Base-by-base conservation (phyloP, 495 filamentous ascomycete genomes). In the Recurvomyces mirabilis region DNA sequence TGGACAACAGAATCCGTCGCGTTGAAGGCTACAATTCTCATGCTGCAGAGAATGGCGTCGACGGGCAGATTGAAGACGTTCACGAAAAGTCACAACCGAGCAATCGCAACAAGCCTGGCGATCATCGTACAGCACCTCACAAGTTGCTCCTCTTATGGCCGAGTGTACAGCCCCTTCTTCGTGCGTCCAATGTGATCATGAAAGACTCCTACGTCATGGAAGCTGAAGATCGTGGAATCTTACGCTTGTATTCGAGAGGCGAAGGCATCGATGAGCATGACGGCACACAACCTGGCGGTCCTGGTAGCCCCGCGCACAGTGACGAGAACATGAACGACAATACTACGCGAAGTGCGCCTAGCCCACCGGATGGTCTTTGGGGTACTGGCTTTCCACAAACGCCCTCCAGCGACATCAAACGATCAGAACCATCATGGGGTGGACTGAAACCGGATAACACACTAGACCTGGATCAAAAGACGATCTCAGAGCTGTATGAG, bases 61-160 rank as follows among this genome's bases (percentile, higher is more conserved):
- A n/a, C n/a, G n/a, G n/a, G n/a, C n/a, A n/a, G n/a, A n/a, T n/a
- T n/a, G n/a, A n/a, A n/a, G n/a, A n/a, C n/a, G n/a, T n/a, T n/a
- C n/a, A n/a, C n/a, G n/a, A n/a, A n/a, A n/a, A n/a, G n/a, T n/a
- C n/a, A n/a, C n/a, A n/a, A n/a, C n/a, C n/a, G n/a, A n/a, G n/a
- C n/a, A n/a, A n/a, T n/a, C n/a, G n/a, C 18, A 30, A 43, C 31
- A 43, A 70, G 74, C 35, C 38, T 72, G 49, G 36, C 31, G 81
- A 86, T 28, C 87, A 94, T 55, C 85, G 82, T 2, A 93, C 85
- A 0, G 75, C 82, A 20, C 85, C 87, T 1, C 82, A 87, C 29
- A 74, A 82, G 41, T 63, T 93, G 12, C 32, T 56, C 2, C 18
- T 87, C n/a, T 70, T 75, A 38, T 86, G 80, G 78, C 70, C 68